These are phyloP conservation scores for Aspergillus asperescens DNA, from an alignment of 495 filamentous ascomycete species.

Conservation along the genomic window DNA sequence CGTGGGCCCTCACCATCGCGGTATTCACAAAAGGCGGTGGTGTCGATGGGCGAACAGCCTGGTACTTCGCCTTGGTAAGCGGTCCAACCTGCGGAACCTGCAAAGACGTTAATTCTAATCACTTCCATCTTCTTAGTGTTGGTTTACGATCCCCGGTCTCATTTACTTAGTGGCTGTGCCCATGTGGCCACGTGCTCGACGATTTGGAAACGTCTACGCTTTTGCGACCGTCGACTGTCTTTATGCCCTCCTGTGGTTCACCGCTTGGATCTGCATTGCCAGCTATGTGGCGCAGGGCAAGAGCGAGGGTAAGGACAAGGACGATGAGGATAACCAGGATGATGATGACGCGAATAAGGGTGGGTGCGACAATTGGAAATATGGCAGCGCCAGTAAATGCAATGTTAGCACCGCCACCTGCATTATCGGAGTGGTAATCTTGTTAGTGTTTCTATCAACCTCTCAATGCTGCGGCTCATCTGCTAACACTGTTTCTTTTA, in stretches of 20 bases:
- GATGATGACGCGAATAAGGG: conserved; percentile 24
- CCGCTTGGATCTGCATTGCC: conserved; percentile 72
- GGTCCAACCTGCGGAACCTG: not conserved
- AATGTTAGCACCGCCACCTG: conserved; percentile 69
- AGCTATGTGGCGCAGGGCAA: conserved; percentile 56
- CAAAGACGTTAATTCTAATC: conserved; percentile 16
- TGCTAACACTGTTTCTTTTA: conserved; percentile 30
- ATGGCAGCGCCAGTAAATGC: conserved; percentile 55
- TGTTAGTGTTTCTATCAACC: conserved; percentile 48
- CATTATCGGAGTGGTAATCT: conserved; percentile 75
- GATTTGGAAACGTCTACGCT: conserved; percentile 75
- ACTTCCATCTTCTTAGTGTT: conserved; percentile 55
- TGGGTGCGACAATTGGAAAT: conserved; percentile 50
- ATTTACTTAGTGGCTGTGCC: conserved; percentile 81
- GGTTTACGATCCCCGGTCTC: conserved; percentile 73
- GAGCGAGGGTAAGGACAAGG: conserved; percentile 30
- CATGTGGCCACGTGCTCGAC: conserved; percentile 73
- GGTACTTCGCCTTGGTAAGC: conserved; percentile 74
- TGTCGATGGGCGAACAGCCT: conserved; percentile 65
- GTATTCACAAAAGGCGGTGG: conserved; percentile 60
- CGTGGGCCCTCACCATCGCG: conserved; percentile 67
- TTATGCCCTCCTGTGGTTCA: conserved; percentile 77
- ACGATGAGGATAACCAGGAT: conserved; percentile 20
- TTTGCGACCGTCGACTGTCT: conserved; percentile 69
- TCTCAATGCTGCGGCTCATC: not conserved